Base-by-base conservation (phyloP, 257 asterid genomes). In the Euphrasia confusa region DNA sequence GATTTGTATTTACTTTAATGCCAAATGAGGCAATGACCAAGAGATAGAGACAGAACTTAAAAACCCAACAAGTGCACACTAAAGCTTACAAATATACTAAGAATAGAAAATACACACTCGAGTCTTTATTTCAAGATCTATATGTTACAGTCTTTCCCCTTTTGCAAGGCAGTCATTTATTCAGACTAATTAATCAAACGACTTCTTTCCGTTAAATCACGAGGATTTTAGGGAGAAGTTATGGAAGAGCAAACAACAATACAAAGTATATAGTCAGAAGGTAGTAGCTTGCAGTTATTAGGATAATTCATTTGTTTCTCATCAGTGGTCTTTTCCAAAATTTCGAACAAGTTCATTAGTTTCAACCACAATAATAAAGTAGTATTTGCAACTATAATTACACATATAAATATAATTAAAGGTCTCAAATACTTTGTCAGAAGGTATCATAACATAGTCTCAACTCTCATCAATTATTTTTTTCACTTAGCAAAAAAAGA, bases 401-500 rank as follows among this genome's bases (percentile, higher is more conserved):
- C 24, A 21, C 1, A 21, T 21, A 21, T 21, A 21, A 21, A 21
- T 0, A 21, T 21, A 21, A 21, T 21, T 21, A 21, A 21, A 54
- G 7, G 7, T 55, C 61, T 5, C 60, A 48, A 49, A 58, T 44
- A 63, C 33, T 54, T 10, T 21, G 35, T 54, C 60, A 24, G 60
- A 54, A 26, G 26, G 55, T 26, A 35, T 39, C 58, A 11, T 24
- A 64, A 14, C 50, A 53, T 53, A 24, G 8, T 53, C 30, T 49
- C 30, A 52, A 17, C 57, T 53, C 30, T 49, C 30, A 17, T 52
- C 57, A 52, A 7, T 18, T 12, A 11, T 17, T 15, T 52, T 52
- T 52, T 52, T 18, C 28, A 53, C 7, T 17, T 53, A 18, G 33
- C 33, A 53, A 17, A 42, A 57, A 33, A n/a, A 21, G 54, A 63